Evolutionary conservation across 1,139 yeast species (phyloP).

Genomic region (Zygotorulaspora mrakii): DNA sequence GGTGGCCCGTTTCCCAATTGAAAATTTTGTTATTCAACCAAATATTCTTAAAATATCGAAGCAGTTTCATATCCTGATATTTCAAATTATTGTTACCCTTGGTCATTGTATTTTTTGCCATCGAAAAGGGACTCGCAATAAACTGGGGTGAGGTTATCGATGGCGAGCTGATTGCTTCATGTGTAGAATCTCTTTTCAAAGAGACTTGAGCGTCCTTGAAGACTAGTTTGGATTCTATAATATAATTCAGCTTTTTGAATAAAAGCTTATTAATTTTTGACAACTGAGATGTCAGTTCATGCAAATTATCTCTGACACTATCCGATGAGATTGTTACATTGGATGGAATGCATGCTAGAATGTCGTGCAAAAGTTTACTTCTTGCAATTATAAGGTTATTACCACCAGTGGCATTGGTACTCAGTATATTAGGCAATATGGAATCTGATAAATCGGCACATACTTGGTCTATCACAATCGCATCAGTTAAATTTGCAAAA

Average conservation of each 20-base stretch:
- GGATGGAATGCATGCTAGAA: conserved; percentile 19
- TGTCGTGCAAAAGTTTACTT: conserved; percentile 29
- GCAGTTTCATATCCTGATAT: conserved; percentile 32
- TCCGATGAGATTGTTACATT: conserved; percentile 21
- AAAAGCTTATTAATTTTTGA: conserved; percentile 27
- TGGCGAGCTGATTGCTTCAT: conserved; percentile 28
- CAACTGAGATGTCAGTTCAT: conserved; percentile 21
- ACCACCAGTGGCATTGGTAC: conserved; percentile 14
- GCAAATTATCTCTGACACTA: conserved; percentile 18
- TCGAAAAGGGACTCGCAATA: conserved; percentile 26
- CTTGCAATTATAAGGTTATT: conserved; percentile 27
- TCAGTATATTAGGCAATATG: conserved; percentile 29
- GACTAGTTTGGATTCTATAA: conserved; percentile 25
- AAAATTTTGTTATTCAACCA: conserved; percentile 36
- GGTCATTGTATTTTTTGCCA: conserved; percentile 21
- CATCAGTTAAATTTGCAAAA: conserved; percentile 29
- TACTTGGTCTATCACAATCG: conserved; percentile 31
- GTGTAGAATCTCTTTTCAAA: conserved; percentile 15
- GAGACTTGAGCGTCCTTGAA: conserved; percentile 20
- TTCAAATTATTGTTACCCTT: conserved; percentile 17
- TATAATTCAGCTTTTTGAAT: conserved; percentile 23
- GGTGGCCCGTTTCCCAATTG: conserved; percentile 29
- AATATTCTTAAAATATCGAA: conserved; percentile 35
- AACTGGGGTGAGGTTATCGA: conserved; percentile 34
- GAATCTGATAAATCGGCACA: conserved; percentile 24